phyloP scores from a whole-genome alignment of 495 filamentous ascomycete genomes.

The Articulospora tetracladia region DNA sequence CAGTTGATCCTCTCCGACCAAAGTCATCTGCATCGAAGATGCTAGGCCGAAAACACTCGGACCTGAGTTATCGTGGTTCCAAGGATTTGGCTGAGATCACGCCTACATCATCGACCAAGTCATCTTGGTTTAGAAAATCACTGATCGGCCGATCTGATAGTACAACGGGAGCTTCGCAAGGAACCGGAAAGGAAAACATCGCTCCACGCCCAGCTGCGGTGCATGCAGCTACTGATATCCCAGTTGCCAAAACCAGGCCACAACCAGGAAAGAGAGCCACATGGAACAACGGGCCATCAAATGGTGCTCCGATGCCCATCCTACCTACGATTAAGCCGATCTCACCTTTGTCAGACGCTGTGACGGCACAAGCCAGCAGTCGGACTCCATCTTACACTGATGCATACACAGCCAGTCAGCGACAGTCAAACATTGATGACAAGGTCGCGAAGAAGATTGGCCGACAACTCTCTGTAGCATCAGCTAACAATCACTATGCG shows the following conservation, averaged over 20 bases:
- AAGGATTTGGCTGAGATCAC: slow-evolving; percentile 64
- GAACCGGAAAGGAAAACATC: slow-evolving; percentile 32
- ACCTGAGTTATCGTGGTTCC: slow-evolving; percentile 57
- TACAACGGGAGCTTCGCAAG: slow-evolving; percentile 11
- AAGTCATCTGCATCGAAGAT: slow-evolving; percentile 83
- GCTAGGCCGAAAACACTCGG: slow-evolving; percentile 83
- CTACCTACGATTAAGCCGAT: slow-evolving; percentile 94
- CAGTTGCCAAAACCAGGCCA: slow-evolving; percentile 53
- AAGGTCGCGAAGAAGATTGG: slow-evolving; percentile 89
- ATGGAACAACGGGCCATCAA: slow-evolving; percentile 76
- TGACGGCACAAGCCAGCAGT: slow-evolving; percentile 78
- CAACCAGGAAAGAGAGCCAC: slow-evolving; percentile 72
- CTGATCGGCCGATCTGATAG: slow-evolving; percentile 64
- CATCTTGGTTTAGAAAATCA: slow-evolving; percentile 95
- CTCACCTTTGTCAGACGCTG: slow-evolving; percentile 85
- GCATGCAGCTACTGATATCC: slow-evolving; percentile 52
- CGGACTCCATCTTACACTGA: slow-evolving; percentile 41
- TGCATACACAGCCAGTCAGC: slow-evolving; percentile 24
- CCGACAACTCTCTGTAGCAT: slow-evolving; percentile 91
- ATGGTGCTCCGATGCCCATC: slow-evolving; percentile 94
- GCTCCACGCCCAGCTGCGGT: slow-evolving; percentile 54
- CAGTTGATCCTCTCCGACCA: slow-evolving; percentile 87
- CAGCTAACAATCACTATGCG: slow-evolving; percentile 81
- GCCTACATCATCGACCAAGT: slow-evolving; percentile 65
- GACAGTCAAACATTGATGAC: slow-evolving; percentile 41